A percentile compares a stretch with the other conserved stretches of the same genome.
Evolutionary conservation across 2,329 filamentous ascomycete genomes (phyloP).

Genomic region (Verticillium dahliae): DNA sequence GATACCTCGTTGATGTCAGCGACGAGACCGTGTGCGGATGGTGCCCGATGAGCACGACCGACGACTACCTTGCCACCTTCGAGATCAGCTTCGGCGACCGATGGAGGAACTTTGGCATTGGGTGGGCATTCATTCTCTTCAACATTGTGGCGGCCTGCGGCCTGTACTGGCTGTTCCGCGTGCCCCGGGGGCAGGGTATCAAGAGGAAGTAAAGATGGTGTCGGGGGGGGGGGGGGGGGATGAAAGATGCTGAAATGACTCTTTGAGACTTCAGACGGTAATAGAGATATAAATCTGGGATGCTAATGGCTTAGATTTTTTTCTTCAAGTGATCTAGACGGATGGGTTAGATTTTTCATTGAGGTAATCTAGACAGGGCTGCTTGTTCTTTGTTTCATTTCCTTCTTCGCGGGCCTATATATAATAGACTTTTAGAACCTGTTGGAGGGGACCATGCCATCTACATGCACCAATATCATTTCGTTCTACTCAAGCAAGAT

Average conservation of each 20-base stretch:
- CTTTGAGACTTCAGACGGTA: not conserved
- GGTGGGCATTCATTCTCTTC: constrained; percentile 45
- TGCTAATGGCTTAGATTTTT: no score
- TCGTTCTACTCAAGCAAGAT: no score
- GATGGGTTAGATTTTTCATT: no score
- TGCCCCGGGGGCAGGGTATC: constrained; percentile 23
- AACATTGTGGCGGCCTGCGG: constrained; percentile 39
- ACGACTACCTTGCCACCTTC: constrained; percentile 28
- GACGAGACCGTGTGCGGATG: constrained; percentile 38
- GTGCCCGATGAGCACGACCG: constrained; percentile 27
- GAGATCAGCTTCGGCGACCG: constrained; percentile 38
- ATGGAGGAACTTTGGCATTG: constrained; percentile 51
- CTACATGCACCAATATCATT: no score
- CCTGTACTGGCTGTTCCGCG: constrained; percentile 38
- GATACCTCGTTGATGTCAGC: constrained; percentile 8
- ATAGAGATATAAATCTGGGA: not conserved
- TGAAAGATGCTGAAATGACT: not conserved
- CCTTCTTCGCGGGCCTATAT: no score
- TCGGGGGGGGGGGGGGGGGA: not conserved
- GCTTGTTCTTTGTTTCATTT: no score
- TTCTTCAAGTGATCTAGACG: no score
- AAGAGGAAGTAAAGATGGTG: not conserved
- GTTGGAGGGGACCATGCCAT: no score
- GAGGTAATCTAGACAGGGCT: no score
- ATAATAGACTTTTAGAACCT: no score